Base-by-base conservation (phyloP, 1,284 basidiomycete species). In the Apiotrichum laibachii region DNA sequence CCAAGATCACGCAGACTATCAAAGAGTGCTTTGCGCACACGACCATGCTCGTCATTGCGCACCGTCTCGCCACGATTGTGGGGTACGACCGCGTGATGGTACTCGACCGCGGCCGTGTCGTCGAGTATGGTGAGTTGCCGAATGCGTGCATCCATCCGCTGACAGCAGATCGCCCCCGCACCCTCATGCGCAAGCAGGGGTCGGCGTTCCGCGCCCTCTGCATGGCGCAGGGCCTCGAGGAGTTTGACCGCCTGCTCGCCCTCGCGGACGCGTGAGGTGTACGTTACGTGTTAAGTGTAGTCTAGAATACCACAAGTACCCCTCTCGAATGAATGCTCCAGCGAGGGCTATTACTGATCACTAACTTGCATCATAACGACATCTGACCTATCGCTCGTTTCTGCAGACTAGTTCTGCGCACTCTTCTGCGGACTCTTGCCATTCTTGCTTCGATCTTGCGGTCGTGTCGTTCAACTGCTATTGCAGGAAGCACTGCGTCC, bases 1-100 rank as follows among this genome's bases (percentile, higher is more conserved):
- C 86, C 2, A 87, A 86, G 74, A 80, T 91, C 44, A 88, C 89
- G 64, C 80, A 80, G 26, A 89, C 88, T 0, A 89, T 92, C 59
- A 84, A 85, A 66, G 82, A 82, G 34, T 87, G 88, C 66, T 89
- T 90, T 67, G 79, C 83, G 1, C 68, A 78, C 1, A 82, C 82
- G 21, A 86, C 85, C 0, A 77, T 90, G 61, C 75, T 90, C 33
- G 88, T 87, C 67, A 88, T 90, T 55, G 88, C 88, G 3, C 87
- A 88, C 75, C 82, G 89, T 12, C 76, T 90, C 49, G 86, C 88
- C 59, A 76, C 75, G 6, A 75, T 75, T 55, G 72, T 77, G 59
- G 67, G 69, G 16, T 75, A 70, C 72, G 89, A 92, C 72, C 82
- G 85, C 2, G 83, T 92, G 7, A 78, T 90, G 5, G 88, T 91